A percentile compares a stretch with the other conserved stretches of the same genome.
These are phyloP conservation scores for Syncephalis fuscata DNA, from an alignment of 371 early-diverging fungal species.

Conservation along the genomic window DNA sequence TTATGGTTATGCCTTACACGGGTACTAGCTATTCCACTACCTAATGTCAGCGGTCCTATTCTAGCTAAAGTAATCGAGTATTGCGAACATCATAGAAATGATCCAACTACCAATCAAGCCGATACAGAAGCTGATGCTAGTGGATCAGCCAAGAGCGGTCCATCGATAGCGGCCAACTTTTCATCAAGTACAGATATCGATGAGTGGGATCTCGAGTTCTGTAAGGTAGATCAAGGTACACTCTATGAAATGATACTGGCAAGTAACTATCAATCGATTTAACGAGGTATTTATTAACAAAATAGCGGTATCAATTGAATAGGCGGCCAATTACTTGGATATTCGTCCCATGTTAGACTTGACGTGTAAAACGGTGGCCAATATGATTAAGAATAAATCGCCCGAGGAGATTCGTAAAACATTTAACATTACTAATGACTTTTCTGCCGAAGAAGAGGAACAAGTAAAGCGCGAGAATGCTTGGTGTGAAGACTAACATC, in stretches of 20 bases:
- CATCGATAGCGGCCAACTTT: slow-evolving; percentile 18
- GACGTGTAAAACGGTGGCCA: slow-evolving; percentile 77
- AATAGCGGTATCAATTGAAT: not conserved
- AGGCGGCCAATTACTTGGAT: slow-evolving; percentile 80
- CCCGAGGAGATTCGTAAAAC: slow-evolving; percentile 74
- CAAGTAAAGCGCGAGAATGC: slow-evolving; percentile 39
- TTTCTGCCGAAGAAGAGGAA: slow-evolving; percentile 76
- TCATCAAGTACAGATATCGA: slow-evolving; percentile 38
- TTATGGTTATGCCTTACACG: not conserved
- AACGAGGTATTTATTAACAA: slow-evolving; percentile 1
- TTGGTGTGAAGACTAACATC: slow-evolving; percentile 11
- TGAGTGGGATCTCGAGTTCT: slow-evolving; percentile 71
- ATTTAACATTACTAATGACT: slow-evolving; percentile 74
- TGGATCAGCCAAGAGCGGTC: slow-evolving; percentile 8
- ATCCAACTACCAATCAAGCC: too few relatives aligned
- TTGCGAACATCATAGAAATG: slow-evolving; percentile 65
- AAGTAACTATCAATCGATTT: not conserved
- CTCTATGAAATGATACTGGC: slow-evolving; percentile 65
- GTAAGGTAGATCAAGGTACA: slow-evolving; percentile 78
- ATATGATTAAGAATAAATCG: slow-evolving; percentile 75
- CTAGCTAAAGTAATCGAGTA: slow-evolving; percentile 67
- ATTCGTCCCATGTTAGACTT: slow-evolving; percentile 70
- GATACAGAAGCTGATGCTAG: slow-evolving; percentile 4
- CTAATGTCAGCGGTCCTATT: slow-evolving; percentile 75
- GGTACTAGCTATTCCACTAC: slow-evolving; percentile 48